phyloP scores from a whole-genome alignment of 2,329 filamentous ascomycete genomes.

The Penicillium corylophilum region DNA sequence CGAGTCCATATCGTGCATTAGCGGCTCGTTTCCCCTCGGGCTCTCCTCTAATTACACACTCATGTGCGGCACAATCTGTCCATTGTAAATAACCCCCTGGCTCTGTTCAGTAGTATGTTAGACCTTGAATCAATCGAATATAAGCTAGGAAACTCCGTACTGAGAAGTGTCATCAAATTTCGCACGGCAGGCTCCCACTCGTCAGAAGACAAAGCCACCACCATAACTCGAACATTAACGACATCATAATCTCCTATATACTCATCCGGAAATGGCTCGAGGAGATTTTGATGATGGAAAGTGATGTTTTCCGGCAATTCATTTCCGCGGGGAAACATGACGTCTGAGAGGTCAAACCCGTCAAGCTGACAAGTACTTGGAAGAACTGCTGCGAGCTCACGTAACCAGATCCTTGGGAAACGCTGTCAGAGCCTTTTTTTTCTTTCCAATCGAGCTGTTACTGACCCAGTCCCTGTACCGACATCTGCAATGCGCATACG shows the following conservation, averaged over 20 bases:
- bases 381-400: background rate
- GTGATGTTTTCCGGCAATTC: background rate
- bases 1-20: background rate
- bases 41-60: background rate
- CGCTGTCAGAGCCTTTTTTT: background rate
- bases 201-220: slow-evolving; percentile 2
- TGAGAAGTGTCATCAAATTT: background rate
- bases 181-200: slow-evolving; percentile 1
- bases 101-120: background rate
- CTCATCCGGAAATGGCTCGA: background rate
- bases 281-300: background rate
- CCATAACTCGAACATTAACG: slow-evolving; percentile 5
- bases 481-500: background rate
- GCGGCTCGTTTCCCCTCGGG: background rate
- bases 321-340: background rate
- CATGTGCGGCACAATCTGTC: background rate
- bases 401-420: background rate
- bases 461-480: background rate
- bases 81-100: background rate
- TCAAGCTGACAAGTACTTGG: background rate
- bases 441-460: background rate
- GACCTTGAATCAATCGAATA: background rate
- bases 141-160: background rate
- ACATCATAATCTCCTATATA: slow-evolving; percentile 1
- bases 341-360: background rate